Base-by-base conservation (phyloP, 148 eudicot species). In the Silene conica region DNA sequence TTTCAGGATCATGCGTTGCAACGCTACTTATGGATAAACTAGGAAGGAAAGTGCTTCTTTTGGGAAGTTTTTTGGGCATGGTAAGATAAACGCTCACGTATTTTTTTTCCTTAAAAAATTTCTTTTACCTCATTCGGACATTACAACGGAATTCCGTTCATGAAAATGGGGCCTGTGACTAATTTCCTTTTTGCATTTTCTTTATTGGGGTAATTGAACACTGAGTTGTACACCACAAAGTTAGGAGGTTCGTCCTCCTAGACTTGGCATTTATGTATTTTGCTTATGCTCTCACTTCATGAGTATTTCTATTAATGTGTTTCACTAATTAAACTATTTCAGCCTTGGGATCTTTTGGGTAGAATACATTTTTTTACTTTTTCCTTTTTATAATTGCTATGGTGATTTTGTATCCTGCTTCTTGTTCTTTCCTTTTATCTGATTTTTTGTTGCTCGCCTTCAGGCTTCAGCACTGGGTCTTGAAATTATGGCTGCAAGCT, bases 31-130 rank as follows among this genome's bases (percentile, higher is more conserved):
- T 92, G 97, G 97, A 92, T 82, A 92, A 80, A 75, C 82, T 92
- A 71, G 97, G 97, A 81, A 89, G 97, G 82, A 92, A 79, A 77
- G 87, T 83, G 79, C 97, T 92, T 80, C 97, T 92, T 74, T 76
- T 86, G 60, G 83, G 96, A 60, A 90, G 98, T 77, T 89, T 90
- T 83, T 70, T 81, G 78, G 93, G 96, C 76, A 92, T 90, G 96
- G 93, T 83, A 80, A 82, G 82, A 75, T 61, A 34, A 80, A 14
- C 58, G 12, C 3, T 55, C 23, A 25, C 10, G 16, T 69, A 16
- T 28, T n/a, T 21, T 31, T 26, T 64, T 12, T 25, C 18, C 16
- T 13, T 5, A 0, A 16, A 15, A 23, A 28, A 48, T 9, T 13
- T 72, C 31, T 19, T 25, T 18, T 64, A 54, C 50, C 50, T 16